Evolutionary conservation across 306 rosid genomes (phyloP).

Genomic region (Astragalus glycyphyllos): DNA sequence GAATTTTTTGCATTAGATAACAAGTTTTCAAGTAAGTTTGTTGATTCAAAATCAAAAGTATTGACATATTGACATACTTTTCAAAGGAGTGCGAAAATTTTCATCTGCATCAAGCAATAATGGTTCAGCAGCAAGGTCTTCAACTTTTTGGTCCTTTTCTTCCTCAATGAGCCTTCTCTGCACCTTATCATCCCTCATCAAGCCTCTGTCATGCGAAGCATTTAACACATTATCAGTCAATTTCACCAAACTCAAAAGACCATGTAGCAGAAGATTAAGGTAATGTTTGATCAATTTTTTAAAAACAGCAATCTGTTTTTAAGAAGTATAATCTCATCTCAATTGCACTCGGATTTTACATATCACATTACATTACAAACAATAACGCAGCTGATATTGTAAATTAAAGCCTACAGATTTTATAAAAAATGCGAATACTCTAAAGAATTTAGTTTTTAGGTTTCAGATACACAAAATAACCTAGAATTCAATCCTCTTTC

Average conservation of each 20-base stretch:
- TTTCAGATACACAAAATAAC: conserved; percentile 6
- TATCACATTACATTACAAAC: too few species aligned
- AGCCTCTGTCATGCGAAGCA: conserved; percentile 61
- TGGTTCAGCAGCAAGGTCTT: conserved; percentile 63
- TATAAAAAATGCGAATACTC: neutral
- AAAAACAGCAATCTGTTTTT: too few species aligned
- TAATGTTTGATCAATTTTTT: too few species aligned
- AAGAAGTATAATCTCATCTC: too few species aligned
- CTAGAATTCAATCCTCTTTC: conserved; percentile 14
- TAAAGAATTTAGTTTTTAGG: neutral
- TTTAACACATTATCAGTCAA: conserved; percentile 29
- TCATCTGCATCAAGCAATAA: conserved; percentile 69
- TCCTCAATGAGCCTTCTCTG: conserved; percentile 68
- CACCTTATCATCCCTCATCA: conserved; percentile 69
- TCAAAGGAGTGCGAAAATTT: conserved; percentile 65
- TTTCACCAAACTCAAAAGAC: neutral
- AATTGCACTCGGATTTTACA: too few species aligned
- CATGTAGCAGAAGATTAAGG: neutral
- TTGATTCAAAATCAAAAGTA: conserved; percentile 17
- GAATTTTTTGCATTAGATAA: conserved; percentile 19
- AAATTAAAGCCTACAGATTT: too few species aligned
- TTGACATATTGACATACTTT: conserved; percentile 59
- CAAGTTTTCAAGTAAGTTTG: neutral
- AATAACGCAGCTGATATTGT: too few species aligned
- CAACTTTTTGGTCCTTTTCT: conserved; percentile 70